A percentile compares a stretch with the other conserved stretches of the same genome.
Evolutionary conservation across 2,329 filamentous ascomycete species (phyloP).

Genomic region (Pseudogymnoascus sp.): DNA sequence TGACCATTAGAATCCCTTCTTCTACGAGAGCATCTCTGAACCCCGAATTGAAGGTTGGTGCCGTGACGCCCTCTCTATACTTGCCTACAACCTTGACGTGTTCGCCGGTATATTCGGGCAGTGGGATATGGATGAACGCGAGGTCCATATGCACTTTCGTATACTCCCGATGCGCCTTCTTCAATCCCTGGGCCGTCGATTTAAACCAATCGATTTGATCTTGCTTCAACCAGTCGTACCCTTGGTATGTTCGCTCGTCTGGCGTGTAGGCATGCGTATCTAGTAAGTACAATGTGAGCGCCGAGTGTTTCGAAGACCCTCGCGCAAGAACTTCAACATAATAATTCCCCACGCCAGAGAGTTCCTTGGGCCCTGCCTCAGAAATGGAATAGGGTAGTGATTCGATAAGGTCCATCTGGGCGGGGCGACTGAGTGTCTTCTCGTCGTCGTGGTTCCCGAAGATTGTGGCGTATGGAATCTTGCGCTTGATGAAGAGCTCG

Average conservation of each 20-base stretch:
- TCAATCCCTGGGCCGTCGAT: constrained; percentile 63
- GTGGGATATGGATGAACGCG: constrained; percentile 93
- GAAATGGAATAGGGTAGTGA: constrained; percentile 84
- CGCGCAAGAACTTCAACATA: constrained; percentile 81
- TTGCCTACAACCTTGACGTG: constrained; percentile 57
- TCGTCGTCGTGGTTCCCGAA: constrained; percentile 98
- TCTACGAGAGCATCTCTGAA: constrained; percentile 85
- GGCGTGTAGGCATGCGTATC: constrained; percentile 90
- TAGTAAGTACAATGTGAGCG: constrained; percentile 87
- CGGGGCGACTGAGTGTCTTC: constrained; percentile 59
- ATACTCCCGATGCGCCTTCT: constrained; percentile 73
- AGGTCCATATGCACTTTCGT: constrained; percentile 90
- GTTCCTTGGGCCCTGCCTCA: constrained; percentile 68
- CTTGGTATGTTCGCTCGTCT: constrained; percentile 77
- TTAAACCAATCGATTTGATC: constrained; percentile 95
- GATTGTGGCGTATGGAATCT: constrained; percentile 86
- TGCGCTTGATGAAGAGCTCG: constrained; percentile 72
- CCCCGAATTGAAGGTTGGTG: constrained; percentile 81
- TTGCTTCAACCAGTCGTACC: constrained; percentile 95
- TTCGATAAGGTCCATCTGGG: constrained; percentile 80
- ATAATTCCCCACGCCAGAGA: constrained; percentile 93
- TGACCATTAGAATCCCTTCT: constrained; percentile 77
- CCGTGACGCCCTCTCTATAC: constrained; percentile 64
- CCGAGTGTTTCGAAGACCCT: constrained; percentile 72
- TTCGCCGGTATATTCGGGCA: constrained; percentile 72